Evolutionary conservation across 805 yeast species (phyloP), one percentile per base, ranked within the genome.

Genomic region (Candida palmyrensis): DNA sequence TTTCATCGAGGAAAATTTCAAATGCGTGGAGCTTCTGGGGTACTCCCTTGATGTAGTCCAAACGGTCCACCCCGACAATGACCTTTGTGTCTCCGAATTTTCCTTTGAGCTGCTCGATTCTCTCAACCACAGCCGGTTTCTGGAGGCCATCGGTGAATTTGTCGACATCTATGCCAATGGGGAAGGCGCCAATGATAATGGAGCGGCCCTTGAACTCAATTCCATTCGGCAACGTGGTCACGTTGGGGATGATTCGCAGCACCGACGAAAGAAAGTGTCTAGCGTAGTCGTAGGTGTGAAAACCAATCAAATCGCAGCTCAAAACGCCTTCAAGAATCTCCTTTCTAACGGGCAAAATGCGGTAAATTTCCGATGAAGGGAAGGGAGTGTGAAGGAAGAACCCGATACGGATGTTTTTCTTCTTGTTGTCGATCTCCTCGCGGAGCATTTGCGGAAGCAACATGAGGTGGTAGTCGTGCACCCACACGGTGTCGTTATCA

Each of bases 271-370:
- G 61, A 61, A 94, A 92, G 66, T 92, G 99, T 47, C 98, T 73
- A 9, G 96, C 97, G 52, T 92, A 92, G 57, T 92, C 99, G 57
- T 92, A 94, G n/a, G 98, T 92, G 58, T 92, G 99, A 73, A 92
- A 92, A 0, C 99, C 99, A 51, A 92, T 79, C 48, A 94, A 70
- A 55, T 92, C 95, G 62, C 97, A 90, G 48, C 92, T 82, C 51
- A 92, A 66, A 2, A 92, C 95, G 36, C 99, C 99, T 41, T 75
- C 76, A 47, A 92, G 65, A 32, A 92, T 87, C 57, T 94, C 97
- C 46, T 81, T 78, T 59, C 99, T 73, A 11, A 94, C 98, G 0
- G 99, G 98, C 47, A 92, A 67, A 36, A 94, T 89, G 53, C 99
- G 71, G 64, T 92, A 92, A 40, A 92, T 90, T 55, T 92, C 99